Evolutionary conservation across 106 monocot species (phyloP).

Genomic region (Posidonia australis): DNA sequence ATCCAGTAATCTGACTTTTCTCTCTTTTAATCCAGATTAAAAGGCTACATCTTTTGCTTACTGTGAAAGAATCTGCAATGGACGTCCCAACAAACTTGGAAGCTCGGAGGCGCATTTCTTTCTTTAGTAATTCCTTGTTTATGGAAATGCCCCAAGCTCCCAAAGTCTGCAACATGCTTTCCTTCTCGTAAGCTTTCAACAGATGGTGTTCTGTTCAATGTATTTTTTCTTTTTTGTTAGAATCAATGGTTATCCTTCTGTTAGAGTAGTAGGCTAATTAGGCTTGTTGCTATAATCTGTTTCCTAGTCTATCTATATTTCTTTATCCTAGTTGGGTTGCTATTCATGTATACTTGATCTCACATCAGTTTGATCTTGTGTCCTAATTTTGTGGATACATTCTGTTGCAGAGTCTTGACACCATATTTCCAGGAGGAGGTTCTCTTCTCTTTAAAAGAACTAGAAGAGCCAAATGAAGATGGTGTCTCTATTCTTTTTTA

Average conservation of each 20-base stretch:
- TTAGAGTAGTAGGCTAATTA: background rate
- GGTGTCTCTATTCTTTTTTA: slow-evolving; percentile 94
- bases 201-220: background rate
- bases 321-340: too few relatives aligned
- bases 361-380: too few relatives aligned
- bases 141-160: slow-evolving; percentile 91
- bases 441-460: slow-evolving; percentile 48
- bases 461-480: slow-evolving; percentile 75
- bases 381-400: background rate
- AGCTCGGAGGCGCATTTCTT: slow-evolving; percentile 61
- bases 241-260: background rate
- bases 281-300: too few relatives aligned
- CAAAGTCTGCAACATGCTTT: slow-evolving; percentile 88
- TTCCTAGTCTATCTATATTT: too few relatives aligned
- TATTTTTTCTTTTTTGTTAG: background rate
- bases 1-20: background rate
- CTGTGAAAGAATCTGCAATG: slow-evolving; percentile 83
- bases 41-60: slow-evolving; percentile 53
- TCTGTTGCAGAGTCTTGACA: slow-evolving; percentile 58
- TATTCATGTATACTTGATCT: too few relatives aligned
- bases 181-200: slow-evolving; percentile 70
- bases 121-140: slow-evolving; percentile 74
- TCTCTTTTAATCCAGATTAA: slow-evolving; percentile 30
- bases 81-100: slow-evolving; percentile 77
- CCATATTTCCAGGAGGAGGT: slow-evolving; percentile 83